Evolutionary conservation across 2,329 filamentous ascomycete species (phyloP), one percentile per base, ranked within the genome.

Genomic region (Huntiella decipiens): DNA sequence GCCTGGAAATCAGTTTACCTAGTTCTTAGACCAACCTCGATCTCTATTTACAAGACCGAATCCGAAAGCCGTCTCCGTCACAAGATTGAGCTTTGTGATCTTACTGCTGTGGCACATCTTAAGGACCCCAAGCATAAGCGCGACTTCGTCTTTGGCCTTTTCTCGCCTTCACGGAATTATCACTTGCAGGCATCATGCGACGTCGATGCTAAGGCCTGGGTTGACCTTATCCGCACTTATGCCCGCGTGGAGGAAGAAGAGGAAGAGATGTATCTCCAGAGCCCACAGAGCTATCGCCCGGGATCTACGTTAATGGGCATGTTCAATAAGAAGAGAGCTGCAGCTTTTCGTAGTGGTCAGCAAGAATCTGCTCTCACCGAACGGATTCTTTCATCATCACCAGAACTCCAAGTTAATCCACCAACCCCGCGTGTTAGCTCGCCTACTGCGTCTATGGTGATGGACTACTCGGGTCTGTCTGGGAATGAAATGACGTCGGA

Each of bases 21-120:
- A 37, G 91, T 98, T 36, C 73, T 98, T 39, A 80, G 91, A 51
- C 87, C 88, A 1, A 92, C 91, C 55, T 74, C 83, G 15, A 72
- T 98, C 32, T 95, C 83, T 44, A 79, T 95, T 51, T 98, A 98
- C 71, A 92, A 88, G 62, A 82, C 88, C 58, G 76, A 83, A 55
- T 82, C 87, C 55, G 87, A 95, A 63, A 82, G 81, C 55, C 87
- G 87, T 60, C 73, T 98, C 38, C 81, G 84, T 44, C 80, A 92
- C 56, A 87, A 93, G 58, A 77, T 98, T 56, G 78, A 79, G 56
- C 73, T 96, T 35, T 81, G 83, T 38, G 91, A 98, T 50, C 73
- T 96, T 49, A 95, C 87, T 3, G 87, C 91, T 5, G 84, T 94
- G 38, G 83, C 87, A 1, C 75, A 83, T 49, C 77, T 96, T 52